Evolutionary conservation across 768 basidiomycete species (phyloP).

Genomic region (Lactarius pseudohatsudake): DNA sequence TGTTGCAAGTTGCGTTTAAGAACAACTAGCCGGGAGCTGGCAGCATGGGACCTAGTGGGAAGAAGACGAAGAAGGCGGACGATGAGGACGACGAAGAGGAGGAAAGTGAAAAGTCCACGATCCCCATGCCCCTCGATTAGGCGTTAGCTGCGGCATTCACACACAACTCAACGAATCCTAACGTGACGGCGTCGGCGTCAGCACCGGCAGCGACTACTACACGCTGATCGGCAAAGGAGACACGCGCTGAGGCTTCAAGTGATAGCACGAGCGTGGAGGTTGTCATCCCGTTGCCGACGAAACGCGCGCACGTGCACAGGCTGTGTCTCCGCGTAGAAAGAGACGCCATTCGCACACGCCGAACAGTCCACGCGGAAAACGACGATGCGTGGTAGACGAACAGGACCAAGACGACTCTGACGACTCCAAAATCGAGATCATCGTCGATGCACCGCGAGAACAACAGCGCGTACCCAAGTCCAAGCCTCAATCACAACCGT

Average conservation of each 20-base stretch:
- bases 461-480: not conserved
- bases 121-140: not conserved
- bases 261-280: not conserved
- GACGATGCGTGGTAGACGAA: constrained; percentile 4
- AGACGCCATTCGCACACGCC: not conserved
- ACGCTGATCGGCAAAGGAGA: not conserved
- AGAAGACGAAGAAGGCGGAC: not conserved
- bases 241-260: not conserved
- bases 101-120: not conserved
- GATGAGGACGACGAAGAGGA: not conserved
- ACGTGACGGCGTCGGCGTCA: not conserved
- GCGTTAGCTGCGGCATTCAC: constrained; percentile 18
- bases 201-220: not conserved
- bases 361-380: not conserved
- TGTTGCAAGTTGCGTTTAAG: constrained; percentile 13
- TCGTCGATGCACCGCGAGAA: not conserved
- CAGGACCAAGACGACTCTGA: not conserved
- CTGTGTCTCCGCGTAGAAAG: not conserved
- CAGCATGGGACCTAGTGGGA: not conserved
- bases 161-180: constrained; percentile 16
- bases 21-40: constrained; percentile 3
- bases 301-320: no score
- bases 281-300: not conserved
- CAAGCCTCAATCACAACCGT: not conserved
- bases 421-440: constrained; percentile 1